Conservation (phyloP, 495 filamentous ascomycete genomes). For the Podospora tetraspora region DNA sequence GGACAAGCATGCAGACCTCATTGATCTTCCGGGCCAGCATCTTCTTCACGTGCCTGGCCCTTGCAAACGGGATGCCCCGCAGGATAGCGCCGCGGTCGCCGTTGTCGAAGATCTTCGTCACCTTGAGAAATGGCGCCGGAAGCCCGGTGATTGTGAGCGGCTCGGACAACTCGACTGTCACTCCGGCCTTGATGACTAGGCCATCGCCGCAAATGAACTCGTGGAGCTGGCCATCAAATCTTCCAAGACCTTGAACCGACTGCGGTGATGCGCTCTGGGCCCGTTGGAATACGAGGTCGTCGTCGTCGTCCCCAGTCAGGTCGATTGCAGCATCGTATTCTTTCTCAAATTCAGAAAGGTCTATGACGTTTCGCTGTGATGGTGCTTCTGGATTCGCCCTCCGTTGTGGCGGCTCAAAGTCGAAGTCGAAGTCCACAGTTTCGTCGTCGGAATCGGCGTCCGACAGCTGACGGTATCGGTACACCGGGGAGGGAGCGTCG, state of each 20-base stretch:
- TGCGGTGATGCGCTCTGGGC: not conserved
- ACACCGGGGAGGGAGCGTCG: not conserved
- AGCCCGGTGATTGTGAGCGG: not conserved
- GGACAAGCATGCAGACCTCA: slow-evolving; percentile 45
- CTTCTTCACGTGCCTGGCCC: slow-evolving; percentile 1
- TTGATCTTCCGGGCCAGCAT: slow-evolving; percentile 15
- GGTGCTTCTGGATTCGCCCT: not conserved
- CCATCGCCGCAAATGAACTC: not conserved
- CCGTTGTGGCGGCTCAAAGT: not conserved
- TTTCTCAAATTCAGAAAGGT: not conserved
- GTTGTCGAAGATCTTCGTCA: slow-evolving; percentile 3
- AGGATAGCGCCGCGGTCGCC: not conserved
- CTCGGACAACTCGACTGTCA: not conserved
- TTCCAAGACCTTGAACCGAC: not conserved
- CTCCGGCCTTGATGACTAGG: not conserved
- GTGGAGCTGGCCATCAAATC: not conserved
- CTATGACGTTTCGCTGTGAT: not conserved
- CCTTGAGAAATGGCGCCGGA: slow-evolving; percentile 9
- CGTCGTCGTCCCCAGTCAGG: not conserved
- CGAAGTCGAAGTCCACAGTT: not conserved
- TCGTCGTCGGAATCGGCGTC: not conserved
- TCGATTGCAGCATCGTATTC: not conserved
- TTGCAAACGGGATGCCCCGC: slow-evolving; percentile 5
- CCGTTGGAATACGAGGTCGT: too few relatives aligned
- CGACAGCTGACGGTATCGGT: not conserved